Evolutionary conservation across 495 filamentous ascomycete genomes (phyloP).

Genomic region (Penicillium ochrochloron): DNA sequence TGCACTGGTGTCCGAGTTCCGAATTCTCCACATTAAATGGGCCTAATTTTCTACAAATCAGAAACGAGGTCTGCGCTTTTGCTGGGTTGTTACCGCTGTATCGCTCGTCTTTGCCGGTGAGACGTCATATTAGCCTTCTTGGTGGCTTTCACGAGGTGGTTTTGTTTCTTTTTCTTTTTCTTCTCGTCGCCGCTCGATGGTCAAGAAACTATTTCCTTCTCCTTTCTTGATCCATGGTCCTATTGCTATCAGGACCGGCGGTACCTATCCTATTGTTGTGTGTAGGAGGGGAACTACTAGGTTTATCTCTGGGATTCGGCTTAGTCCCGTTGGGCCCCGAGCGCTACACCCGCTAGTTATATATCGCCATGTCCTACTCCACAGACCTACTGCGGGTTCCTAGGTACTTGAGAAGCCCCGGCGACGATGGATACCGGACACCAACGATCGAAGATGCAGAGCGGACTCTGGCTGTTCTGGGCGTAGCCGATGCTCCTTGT

Average conservation of each 20-base stretch:
- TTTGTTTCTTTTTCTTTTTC: not conserved
- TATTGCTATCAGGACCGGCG: not conserved
- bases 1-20: conserved; percentile 4
- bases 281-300: not conserved
- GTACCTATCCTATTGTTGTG: not conserved
- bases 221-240: not conserved
- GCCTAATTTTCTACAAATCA: not conserved
- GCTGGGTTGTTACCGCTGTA: not conserved
- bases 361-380: conserved; percentile 22
- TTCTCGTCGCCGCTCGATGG: not conserved
- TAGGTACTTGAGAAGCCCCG: conserved; percentile 46
- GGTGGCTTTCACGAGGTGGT: not conserved
- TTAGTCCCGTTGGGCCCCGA: not conserved
- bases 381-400: conserved; percentile 35
- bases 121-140: conserved; percentile 2
- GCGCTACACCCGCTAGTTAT: not conserved
- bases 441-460: conserved; percentile 56
- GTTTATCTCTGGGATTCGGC: conserved; percentile 2
- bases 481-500: conserved; percentile 15
- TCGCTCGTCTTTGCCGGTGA: not conserved
- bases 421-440: conserved; percentile 54
- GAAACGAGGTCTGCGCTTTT: not conserved
- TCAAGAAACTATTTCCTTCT: not conserved
- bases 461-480: conserved; percentile 28
- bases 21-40: not conserved